Percentiles rank a stretch among this genome's conserved stretches.
Conservation (phyloP, 331 rosid species). For the Acacia pycnantha region DNA sequence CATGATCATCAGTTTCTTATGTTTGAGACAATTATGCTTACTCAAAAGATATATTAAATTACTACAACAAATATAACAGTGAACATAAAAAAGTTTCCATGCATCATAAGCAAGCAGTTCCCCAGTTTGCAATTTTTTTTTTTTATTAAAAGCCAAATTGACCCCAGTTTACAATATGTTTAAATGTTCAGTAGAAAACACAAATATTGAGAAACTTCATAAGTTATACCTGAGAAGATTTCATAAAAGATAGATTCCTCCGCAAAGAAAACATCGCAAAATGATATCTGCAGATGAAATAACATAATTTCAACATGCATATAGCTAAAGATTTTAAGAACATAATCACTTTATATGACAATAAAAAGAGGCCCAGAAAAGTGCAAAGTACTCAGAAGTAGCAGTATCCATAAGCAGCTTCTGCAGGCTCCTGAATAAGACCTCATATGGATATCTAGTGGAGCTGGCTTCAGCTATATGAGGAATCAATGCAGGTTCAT, state of each 20-base stretch:
- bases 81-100: constrained; percentile 12
- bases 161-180: background rate
- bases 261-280: constrained; percentile 88
- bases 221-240: constrained; percentile 72
- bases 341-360: constrained; percentile 20
- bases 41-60: background rate
- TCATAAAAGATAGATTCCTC: constrained; percentile 83
- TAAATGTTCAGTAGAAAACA: background rate
- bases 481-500: constrained; percentile 96
- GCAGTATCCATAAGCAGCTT: constrained; percentile 99
- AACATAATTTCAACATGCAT: constrained; percentile 26
- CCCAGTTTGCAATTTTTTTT: background rate
- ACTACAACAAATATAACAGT: constrained; percentile 2
- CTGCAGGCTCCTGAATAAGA: constrained; percentile 96
- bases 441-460: constrained; percentile 87
- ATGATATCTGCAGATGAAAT: constrained; percentile 65
- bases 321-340: constrained; percentile 19
- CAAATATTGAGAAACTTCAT: constrained; percentile 14
- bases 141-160: too few species aligned
- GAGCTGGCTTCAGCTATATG: constrained; percentile 99
- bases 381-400: constrained; percentile 78
- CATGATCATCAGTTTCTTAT: constrained; percentile 5
- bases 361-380: constrained; percentile 35
- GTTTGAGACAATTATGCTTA: background rate
- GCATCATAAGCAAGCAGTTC: constrained; percentile 6